A percentile compares a stretch with the other conserved stretches of the same genome.
phyloP scores from a whole-genome alignment of 140 eudicot genomes.

The Senecio squalidus region DNA sequence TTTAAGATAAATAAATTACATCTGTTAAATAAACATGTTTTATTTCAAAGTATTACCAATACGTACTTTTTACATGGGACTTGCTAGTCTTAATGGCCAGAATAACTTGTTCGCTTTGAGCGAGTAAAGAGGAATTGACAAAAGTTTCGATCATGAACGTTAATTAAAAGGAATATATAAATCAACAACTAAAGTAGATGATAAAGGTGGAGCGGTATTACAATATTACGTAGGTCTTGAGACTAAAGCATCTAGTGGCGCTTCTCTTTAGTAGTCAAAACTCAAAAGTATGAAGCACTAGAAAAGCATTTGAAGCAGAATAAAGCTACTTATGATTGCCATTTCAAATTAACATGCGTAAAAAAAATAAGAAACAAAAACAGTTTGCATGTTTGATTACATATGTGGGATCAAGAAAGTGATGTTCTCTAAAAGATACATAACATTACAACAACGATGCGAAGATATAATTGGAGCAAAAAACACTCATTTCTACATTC shows the following conservation, averaged over 20 bases:
- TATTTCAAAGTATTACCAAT: too few relatives aligned
- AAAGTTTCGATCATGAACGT: neutral
- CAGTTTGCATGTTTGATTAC: slow-evolving; percentile 1
- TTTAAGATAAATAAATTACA: too few relatives aligned
- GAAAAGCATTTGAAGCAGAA: slow-evolving; percentile 3
- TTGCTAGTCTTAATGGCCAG: too few relatives aligned
- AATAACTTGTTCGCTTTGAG: too few relatives aligned
- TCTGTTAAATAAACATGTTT: too few relatives aligned
- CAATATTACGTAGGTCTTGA: slow-evolving; percentile 1
- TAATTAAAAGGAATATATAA: too few relatives aligned
- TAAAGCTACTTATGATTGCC: too few relatives aligned
- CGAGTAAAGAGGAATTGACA: neutral
- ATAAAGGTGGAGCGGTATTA: slow-evolving; percentile 1
- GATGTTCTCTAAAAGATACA: neutral
- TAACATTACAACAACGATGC: slow-evolving; percentile 5
- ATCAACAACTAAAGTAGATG: neutral
- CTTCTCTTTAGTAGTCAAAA: too few relatives aligned
- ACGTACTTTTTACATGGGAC: too few relatives aligned
- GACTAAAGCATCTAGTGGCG: slow-evolving; percentile 7
- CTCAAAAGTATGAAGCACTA: slow-evolving; percentile 10
- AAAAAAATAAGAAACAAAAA: too few relatives aligned
- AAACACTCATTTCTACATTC: slow-evolving; percentile 28
- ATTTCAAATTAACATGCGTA: too few relatives aligned
- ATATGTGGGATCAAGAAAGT: neutral
- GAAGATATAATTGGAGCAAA: slow-evolving; percentile 13